phyloP scores from a whole-genome alignment of 164 flowering plant genomes.

The Liriodendron chinense region DNA sequence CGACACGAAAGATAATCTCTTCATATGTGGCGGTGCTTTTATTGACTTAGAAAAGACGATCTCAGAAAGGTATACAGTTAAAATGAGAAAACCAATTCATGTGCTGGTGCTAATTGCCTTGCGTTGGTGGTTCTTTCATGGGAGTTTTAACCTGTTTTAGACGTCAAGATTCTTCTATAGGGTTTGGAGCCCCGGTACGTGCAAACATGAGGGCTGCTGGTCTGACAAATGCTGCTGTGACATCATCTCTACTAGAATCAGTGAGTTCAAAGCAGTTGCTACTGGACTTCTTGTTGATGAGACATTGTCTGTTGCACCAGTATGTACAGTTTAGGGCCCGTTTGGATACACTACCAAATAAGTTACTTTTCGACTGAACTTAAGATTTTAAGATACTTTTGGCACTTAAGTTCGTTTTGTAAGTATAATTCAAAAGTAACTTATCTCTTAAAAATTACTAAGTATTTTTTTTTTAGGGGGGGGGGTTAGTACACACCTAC shows the following conservation, averaged over 20 bases:
- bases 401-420: no score
- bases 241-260: constrained; percentile 80
- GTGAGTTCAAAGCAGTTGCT: constrained; percentile 41
- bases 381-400: no score
- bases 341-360: no score
- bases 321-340: no score
- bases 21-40: constrained; percentile 96
- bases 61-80: constrained; percentile 69
- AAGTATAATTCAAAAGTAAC: no score
- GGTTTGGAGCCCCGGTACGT: constrained; percentile 94
- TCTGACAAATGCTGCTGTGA: constrained; percentile 54
- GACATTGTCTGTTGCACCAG: no score
- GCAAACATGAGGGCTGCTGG: constrained; percentile 82
- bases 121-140: background rate
- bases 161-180: constrained; percentile 95
- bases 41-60: constrained; percentile 89
- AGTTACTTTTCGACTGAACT: no score
- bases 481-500: no score
- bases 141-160: constrained; percentile 22
- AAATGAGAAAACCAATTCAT: background rate
- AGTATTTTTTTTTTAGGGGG: no score
- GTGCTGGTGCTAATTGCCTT: background rate
- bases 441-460: no score
- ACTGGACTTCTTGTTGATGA: background rate
- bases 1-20: constrained; percentile 93